These are phyloP conservation scores for Cryptococcus sp. DNA, from an alignment of 1,284 basidiomycete species.

Conservation along the genomic window DNA sequence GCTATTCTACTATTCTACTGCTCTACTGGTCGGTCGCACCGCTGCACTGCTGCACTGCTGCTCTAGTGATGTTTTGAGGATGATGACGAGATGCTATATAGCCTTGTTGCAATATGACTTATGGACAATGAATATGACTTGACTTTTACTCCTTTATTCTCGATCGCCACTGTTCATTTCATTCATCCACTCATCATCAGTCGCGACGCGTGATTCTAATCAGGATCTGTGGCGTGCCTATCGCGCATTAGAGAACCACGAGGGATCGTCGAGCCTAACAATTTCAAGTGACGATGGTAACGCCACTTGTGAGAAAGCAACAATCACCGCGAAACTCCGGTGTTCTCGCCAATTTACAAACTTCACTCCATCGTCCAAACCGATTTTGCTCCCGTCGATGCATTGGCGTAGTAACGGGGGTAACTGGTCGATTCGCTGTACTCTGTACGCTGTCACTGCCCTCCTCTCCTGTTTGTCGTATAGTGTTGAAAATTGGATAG, in stretches of 20 bases:
- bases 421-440: conserved; percentile 2
- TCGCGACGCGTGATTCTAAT: background rate
- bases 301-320: too few relatives aligned
- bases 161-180: conserved; percentile 2
- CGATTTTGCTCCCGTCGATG: too few relatives aligned
- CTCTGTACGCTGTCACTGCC: conserved; percentile 1
- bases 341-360: conserved; percentile 3
- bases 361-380: conserved; percentile 17
- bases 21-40: too few relatives aligned
- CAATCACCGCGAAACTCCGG: conserved; percentile 36
- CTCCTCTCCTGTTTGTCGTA: background rate
- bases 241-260: too few relatives aligned
- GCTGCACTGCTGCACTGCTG: too few relatives aligned
- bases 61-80: too few relatives aligned
- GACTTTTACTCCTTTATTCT: background rate
- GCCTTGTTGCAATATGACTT: background rate
- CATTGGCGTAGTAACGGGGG: too few relatives aligned
- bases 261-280: too few relatives aligned
- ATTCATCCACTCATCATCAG: too few relatives aligned
- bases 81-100: too few relatives aligned
- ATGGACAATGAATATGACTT: background rate
- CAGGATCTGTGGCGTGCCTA: too few relatives aligned
- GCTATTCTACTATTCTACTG: too few relatives aligned
- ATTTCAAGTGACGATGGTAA: background rate
- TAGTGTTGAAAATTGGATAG: background rate